Evolutionary conservation across 2,329 filamentous ascomycete genomes (phyloP), one percentile per base, ranked within the genome.

Genomic region (Clarireedia paspali): DNA sequence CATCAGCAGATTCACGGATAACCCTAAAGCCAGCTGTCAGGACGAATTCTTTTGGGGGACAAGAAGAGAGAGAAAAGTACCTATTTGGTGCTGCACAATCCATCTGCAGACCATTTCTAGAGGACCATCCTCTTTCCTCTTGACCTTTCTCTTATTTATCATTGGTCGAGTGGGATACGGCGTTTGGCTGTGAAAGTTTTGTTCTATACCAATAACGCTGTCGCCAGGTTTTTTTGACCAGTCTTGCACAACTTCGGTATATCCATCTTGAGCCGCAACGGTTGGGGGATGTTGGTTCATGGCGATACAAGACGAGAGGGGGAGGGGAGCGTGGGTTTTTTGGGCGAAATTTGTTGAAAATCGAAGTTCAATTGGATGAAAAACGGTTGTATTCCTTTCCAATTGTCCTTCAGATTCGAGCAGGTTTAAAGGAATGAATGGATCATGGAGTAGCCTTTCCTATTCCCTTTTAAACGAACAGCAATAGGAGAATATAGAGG

Each of bases 1-100:
- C 56, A 89, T 83, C 61, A 96, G 77, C 57, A 94, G 84, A 70
- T 95, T 96, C 71, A 94, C 79, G 12, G 90, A 89, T 63, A 96
- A 82, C 59, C 89, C 91, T 91, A 65, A 17, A 42, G 3, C 14
- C 23, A 34, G 23, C 42, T 47, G 47, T 63, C 50, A 64, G 57
- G 47, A 4, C 46, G 14, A 34, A 15, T 17, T 46, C 7, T 23
- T 23, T 10, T 10, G 10, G 5, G 36, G 10, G 26, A 20, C 20
- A 20, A 20, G 4, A 50, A 12, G 2, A 9, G 14, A 14, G 6
- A 12, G 6, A 6, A 46, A 14, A 26, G 58, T 83, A 91, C 88
- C 87, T 66, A 89, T 85, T 70, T 92, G 88, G 70, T 92, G 89
- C 67, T 88, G 77, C 63, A 89, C 82, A 69, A 91, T 80, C 83